Base-by-base conservation (phyloP, 208 protist genomes). In the Leishmania amazonensis region DNA sequence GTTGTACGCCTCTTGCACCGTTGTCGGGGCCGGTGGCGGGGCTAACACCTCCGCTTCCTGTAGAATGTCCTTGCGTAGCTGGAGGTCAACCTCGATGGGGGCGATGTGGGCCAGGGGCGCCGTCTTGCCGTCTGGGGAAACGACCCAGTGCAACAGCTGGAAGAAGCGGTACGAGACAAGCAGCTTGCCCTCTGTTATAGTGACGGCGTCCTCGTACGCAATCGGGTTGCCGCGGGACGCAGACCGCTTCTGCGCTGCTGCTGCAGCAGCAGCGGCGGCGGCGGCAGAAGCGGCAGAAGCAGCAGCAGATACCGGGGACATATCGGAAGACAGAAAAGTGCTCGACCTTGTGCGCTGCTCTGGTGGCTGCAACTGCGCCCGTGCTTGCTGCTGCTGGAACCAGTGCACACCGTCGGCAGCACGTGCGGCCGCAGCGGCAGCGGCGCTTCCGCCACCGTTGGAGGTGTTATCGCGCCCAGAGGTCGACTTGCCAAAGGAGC, bases 11-110 rank as follows among this genome's bases (percentile, higher is more conserved):
- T 95, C 91, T 58, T 81, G 74, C 86, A 82, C 81, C 21, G 77
- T 93, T 15, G 71, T 75, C 28, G 94, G 94, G 15, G 85, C 24
- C 47, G 88, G 85, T 0, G 90, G 92, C 53, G 89, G 88, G 0
- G 86, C 81, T 47, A 96, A 72, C 47, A 95, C 83, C 80, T 96
- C 94, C 42, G 86, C 90, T 71, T 96, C 92, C 70, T 97, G 94
- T 24, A 97, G 83, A 35, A 96, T 91, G 28, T 90, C 92, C 82
- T 97, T 97, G 13, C 93, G 90, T 15, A 89, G 86, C 85, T 96
- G 90, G 53, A 97, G 76, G 24, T 92, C 84, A 17, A 92, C 35
- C 64, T 81, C 77, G 11, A 89, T 80, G 24, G 90, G 88, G n/a
- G 89, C 88, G 65, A 97, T 91, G 85, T 87, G 83, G 62, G 62